Evolutionary conservation across 345 rosid species (phyloP).

Genomic region (Punica granatum): DNA sequence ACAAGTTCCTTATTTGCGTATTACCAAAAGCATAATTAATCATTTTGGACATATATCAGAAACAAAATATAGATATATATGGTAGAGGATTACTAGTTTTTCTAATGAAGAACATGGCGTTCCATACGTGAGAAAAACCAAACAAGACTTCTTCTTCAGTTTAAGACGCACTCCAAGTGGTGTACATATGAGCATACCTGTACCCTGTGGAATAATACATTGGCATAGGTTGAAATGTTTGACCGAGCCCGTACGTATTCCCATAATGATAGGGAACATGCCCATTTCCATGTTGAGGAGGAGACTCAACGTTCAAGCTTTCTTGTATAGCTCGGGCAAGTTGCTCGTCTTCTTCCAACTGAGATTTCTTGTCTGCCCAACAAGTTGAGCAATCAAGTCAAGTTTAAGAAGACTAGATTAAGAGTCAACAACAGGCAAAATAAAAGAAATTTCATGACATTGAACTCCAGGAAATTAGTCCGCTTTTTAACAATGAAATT

Average conservation of each 20-base stretch:
- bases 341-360: constrained; percentile 78
- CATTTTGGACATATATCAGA: not conserved
- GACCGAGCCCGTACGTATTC: constrained; percentile 30
- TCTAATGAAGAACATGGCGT: not conserved
- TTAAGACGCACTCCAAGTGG: not conserved
- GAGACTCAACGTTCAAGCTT: constrained; percentile 59
- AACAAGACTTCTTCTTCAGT: not conserved
- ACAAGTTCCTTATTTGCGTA: not conserved
- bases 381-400: constrained; percentile 17
- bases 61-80: not conserved
- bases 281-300: constrained; percentile 35
- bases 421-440: constrained; percentile 5
- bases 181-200: constrained; percentile 42
- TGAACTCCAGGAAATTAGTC: not conserved
- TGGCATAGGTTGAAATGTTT: constrained; percentile 41
- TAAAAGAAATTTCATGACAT: not conserved
- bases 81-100: not conserved
- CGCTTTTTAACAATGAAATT: not conserved
- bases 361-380: constrained; percentile 41
- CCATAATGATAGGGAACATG: constrained; percentile 18
- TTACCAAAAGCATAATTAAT: not conserved
- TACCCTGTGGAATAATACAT: constrained; percentile 50
- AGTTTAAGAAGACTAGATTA: constrained; percentile 9
- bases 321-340: constrained; percentile 91
- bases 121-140: not conserved